Base-by-base conservation (phyloP, 1,139 yeast genomes). In the Magnusiomyces suaveolens region DNA sequence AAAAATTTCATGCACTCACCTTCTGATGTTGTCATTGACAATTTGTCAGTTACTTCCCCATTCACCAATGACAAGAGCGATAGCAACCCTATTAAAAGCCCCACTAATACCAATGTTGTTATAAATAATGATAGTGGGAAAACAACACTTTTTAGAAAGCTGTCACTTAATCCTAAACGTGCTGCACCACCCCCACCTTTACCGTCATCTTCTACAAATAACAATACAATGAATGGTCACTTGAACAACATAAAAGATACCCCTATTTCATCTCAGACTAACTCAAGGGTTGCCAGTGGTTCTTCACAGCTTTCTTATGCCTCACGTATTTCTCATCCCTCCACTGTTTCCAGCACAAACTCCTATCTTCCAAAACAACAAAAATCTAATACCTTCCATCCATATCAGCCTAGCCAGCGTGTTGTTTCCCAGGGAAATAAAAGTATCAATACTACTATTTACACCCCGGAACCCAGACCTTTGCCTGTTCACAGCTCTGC, bases 151-250 rank as follows among this genome's bases (percentile, higher is more conserved):
- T 43, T 55, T 21, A 29, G 56, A 14, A 52, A 50, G 25, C 50
- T 55, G 21, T 32, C 55, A 18, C 51, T 52, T 20, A 48, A 48
- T 12, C 57, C 57, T 10, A 55, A 55, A 29, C 52, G 57, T 2
- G 50, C 46, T 8, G 56, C 57, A 18, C 56, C 57, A 4, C 54
- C 52, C 2, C 50, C 54, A 21, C 57, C 57, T 18, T 49, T 46
- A 10, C 38, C 33, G 12, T 16, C 41, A 14, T n/a, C 41, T 36
- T 36, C 41, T 36, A 8, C 16, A 36, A 14, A 16, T 36, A 23
- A 23, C 32, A 20, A 16, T 24, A 20, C 24, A 16, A 24, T 32
- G 12, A 24, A 16, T 43, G 26, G 16, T 16, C 21, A 24, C 18
- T 16, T 8, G n/a, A 16, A 43, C 24, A 23, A 18, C 50, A 36